phyloP scores from a whole-genome alignment of 78 protist species.

The Cavenderia fasciculata region DNA sequence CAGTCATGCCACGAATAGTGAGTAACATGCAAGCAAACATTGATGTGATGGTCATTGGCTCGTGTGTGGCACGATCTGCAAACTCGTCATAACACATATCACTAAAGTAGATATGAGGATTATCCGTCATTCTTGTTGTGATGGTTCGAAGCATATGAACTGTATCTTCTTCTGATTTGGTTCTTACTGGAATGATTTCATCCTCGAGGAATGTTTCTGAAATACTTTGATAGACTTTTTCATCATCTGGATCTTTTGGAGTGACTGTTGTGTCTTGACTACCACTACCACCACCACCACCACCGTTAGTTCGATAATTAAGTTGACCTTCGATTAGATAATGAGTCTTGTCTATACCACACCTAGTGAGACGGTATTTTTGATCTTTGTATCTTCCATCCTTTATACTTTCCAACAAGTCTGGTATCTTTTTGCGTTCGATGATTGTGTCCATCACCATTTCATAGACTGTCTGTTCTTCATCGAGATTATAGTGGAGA shows the following conservation, averaged over 20 bases:
- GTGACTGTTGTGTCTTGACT: no score
- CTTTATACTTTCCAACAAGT: background rate
- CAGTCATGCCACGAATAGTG: background rate
- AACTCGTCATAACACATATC: background rate
- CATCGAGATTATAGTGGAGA: background rate
- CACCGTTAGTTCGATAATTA: no score
- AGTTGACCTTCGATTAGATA: slow-evolving; percentile 49
- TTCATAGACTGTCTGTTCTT: background rate
- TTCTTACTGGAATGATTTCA: background rate
- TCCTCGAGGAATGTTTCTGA: background rate
- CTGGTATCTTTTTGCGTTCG: slow-evolving; percentile 18
- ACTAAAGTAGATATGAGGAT: background rate
- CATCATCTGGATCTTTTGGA: background rate
- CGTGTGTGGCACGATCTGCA: background rate
- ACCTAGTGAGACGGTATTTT: slow-evolving; percentile 9
- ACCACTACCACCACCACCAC: no score
- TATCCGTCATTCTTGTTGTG: background rate
- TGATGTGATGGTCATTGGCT: background rate
- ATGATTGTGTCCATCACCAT: slow-evolving; percentile 11
- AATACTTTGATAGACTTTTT: background rate
- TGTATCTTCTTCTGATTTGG: background rate
- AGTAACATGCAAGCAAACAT: background rate
- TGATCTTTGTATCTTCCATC: slow-evolving; percentile 75
- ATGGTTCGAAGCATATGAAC: background rate
- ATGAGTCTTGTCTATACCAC: slow-evolving; percentile 5